These are phyloP conservation scores for Alternaria longipes DNA, from an alignment of 2,329 filamentous ascomycete genomes.

Conservation along the genomic window DNA sequence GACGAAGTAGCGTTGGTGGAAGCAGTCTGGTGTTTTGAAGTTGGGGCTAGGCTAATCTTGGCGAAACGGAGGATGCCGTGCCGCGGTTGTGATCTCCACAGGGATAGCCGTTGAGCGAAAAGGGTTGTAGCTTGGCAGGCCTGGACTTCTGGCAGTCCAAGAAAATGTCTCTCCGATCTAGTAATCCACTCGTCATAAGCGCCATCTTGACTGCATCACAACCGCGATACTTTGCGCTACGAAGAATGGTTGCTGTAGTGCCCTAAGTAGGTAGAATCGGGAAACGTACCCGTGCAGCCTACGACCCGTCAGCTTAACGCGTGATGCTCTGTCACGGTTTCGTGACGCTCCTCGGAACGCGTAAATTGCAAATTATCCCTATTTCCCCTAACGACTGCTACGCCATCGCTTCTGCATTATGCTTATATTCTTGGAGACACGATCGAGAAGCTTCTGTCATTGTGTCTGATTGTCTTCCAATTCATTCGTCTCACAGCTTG, in stretches of 20 bases:
- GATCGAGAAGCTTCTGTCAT: neutral
- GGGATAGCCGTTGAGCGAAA: conserved; percentile 3
- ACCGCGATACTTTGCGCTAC: neutral
- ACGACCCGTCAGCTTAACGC: neutral
- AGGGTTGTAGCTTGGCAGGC: neutral
- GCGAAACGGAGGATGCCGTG: neutral
- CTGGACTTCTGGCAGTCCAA: neutral
- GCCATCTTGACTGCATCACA: neutral
- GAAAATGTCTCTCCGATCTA: neutral
- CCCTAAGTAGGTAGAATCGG: neutral
- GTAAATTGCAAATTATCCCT: neutral
- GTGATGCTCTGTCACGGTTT: neutral
- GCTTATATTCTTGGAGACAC: neutral
- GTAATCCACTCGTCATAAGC: neutral
- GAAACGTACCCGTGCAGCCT: neutral
- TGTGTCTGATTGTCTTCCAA: neutral
- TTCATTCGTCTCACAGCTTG: neutral
- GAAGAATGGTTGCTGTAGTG: neutral
- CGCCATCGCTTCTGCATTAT: neutral
- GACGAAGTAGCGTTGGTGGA: neutral
- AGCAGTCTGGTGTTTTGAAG: conserved; percentile 6
- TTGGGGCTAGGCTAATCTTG: neutral
- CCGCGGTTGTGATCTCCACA: neutral
- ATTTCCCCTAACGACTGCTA: neutral
- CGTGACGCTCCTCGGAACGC: no score